Evolutionary conservation across 345 rosid genomes (phyloP).

Genomic region (Salix purpurea): DNA sequence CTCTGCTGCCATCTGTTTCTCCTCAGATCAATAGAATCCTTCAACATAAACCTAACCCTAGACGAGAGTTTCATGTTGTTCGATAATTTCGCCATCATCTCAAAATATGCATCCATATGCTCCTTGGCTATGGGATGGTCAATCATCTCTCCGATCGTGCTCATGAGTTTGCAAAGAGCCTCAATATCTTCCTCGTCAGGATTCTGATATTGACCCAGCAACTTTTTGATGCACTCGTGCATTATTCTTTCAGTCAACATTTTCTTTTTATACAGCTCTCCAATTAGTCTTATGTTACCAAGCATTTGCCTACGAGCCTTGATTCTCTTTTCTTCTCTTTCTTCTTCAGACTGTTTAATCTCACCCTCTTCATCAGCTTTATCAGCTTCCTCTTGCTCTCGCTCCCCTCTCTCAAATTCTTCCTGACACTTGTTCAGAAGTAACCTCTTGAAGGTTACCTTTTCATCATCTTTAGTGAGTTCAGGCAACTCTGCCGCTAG

Average conservation of each 20-base stretch:
- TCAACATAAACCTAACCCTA: constrained; percentile 90
- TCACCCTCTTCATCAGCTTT: constrained; percentile 81
- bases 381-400: constrained; percentile 91
- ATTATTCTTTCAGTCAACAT: constrained; percentile 94
- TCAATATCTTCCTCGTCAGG: constrained; percentile 95
- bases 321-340: constrained; percentile 82
- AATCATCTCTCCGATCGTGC: constrained; percentile 86
- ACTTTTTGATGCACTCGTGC: constrained; percentile 77
- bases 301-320: constrained; percentile 87
- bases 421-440: constrained; percentile 94
- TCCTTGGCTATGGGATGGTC: constrained; percentile 68
- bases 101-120: constrained; percentile 77
- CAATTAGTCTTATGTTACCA: constrained; percentile 94
- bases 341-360: constrained; percentile 61
- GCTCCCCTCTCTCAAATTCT: constrained; percentile 92
- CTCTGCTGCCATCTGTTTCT: constrained; percentile 95
- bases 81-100: constrained; percentile 59
- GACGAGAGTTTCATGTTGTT: constrained; percentile 67
- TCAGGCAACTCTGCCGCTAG: constrained; percentile 75
- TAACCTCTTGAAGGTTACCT: constrained; percentile 74
- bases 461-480: constrained; percentile 64
- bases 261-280: constrained; percentile 86
- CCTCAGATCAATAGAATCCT: constrained; percentile 81
- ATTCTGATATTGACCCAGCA: constrained; percentile 67
- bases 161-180: constrained; percentile 88